Conservation (phyloP, 2,329 filamentous ascomycete genomes). For the Fusarium burgessii region DNA sequence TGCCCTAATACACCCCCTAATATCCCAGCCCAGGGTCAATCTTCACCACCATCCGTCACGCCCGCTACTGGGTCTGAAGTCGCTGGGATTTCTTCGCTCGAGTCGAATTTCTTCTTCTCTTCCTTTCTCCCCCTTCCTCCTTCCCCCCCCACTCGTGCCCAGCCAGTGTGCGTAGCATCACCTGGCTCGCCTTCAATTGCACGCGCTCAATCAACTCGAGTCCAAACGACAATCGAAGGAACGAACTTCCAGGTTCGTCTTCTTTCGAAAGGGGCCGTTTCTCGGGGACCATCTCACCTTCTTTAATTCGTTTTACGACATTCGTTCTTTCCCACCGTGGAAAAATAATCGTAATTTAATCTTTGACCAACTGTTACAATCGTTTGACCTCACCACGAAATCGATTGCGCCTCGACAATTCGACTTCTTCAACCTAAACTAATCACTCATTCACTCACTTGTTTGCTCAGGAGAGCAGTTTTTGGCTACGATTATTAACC, state of each 20-base stretch:
- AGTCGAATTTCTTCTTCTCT: constrained; percentile 32
- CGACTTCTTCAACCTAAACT: constrained; percentile 32
- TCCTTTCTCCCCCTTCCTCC: constrained; percentile 6
- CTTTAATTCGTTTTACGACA: constrained; percentile 37
- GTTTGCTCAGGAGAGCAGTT: constrained; percentile 43
- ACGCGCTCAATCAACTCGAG: constrained; percentile 33
- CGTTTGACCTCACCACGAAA: constrained; percentile 38
- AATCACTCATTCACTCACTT: constrained; percentile 37
- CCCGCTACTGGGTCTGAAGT: constrained; percentile 30
- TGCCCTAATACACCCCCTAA: constrained; percentile 38
- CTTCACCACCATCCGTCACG: constrained; percentile 33
- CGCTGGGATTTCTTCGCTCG: constrained; percentile 29
- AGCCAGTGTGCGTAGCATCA: constrained; percentile 43
- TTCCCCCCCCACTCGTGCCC: constrained; percentile 39
- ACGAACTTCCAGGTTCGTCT: constrained; percentile 40
- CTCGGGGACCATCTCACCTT: constrained; percentile 38
- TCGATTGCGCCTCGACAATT: constrained; percentile 25
- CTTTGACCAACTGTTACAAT: constrained; percentile 42
- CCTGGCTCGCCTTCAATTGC: constrained; percentile 42
- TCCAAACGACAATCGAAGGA: constrained; percentile 43
- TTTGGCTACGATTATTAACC: constrained; percentile 50
- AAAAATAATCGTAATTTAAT: constrained; percentile 47
- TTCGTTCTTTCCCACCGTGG: constrained; percentile 37
- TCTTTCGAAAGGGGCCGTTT: constrained; percentile 27
- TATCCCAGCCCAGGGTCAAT: constrained; percentile 25